Base-by-base conservation (phyloP, 345 rosid genomes). In the Dipteronia sinensis region DNA sequence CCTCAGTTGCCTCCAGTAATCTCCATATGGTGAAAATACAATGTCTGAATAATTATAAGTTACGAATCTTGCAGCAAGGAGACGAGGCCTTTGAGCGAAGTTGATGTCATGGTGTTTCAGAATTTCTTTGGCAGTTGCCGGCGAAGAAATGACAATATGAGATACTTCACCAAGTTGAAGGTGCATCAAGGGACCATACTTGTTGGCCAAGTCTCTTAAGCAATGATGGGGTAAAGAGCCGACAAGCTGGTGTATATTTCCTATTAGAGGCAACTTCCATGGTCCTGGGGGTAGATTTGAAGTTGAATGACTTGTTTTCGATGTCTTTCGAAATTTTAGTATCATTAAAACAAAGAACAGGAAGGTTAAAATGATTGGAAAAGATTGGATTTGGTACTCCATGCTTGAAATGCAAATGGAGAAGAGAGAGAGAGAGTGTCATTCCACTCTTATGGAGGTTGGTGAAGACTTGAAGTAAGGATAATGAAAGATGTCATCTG, bases 111-210 rank as follows among this genome's bases (percentile, higher is more conserved):
- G 78, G 2, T 53, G 76, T 73, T 73, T 83, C 79, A 78, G 31
- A 6, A 83, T 72, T 56, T 83, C 78, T 75, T 27, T 68, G 0
- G 88, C 85, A 0, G 62, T 23, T 42, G 81, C 82, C 0, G 77
- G 63, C 0, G 88, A 85, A 4, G 88, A 83, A n/a, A 83, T 51
- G 0, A 86, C 65, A 0, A 86, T 3, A 3, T 44, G 11, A 1
- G 82, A 65, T 25, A 74, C 34, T 47, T 78, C 76, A 3, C 84
- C 81, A 2, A 78, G 76, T 44, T 69, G 76, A 1, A 78, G 44
- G 13, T 69, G 69, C 81, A 82, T 73, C 16, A 77, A 40, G 0
- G 78, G 81, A 3, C 76, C 82, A 53, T 49, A 34, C 27, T 55
- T 71, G 65, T 22, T 51, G 23, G 74, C 47, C 74, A 71, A 71